phyloP scores from a whole-genome alignment of 140 eudicot species.

The Cichorium intybus region DNA sequence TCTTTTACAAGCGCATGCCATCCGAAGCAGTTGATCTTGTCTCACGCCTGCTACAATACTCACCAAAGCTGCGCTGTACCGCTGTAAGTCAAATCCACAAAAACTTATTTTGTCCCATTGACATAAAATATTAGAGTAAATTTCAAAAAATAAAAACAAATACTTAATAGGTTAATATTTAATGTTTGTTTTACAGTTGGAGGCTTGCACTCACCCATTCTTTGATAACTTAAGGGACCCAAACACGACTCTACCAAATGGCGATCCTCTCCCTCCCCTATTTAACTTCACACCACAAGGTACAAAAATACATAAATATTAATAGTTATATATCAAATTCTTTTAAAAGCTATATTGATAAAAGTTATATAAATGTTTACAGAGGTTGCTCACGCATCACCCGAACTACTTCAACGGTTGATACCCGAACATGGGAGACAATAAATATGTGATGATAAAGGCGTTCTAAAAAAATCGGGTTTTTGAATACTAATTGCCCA shows the following conservation, averaged over 20 bases:
- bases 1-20: constrained; percentile 84
- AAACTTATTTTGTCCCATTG: too few relatives aligned
- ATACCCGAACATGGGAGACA: constrained; percentile 62
- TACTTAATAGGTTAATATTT: background rate
- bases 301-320: too few relatives aligned
- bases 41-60: constrained; percentile 89
- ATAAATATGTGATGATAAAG: constrained; percentile 23
- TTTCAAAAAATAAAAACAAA: background rate
- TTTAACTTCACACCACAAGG: constrained; percentile 94
- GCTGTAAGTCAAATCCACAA: constrained; percentile 59
- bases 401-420: constrained; percentile 82
- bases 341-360: background rate
- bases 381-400: constrained; percentile 76
- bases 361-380: constrained; percentile 10
- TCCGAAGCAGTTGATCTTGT: constrained; percentile 91
- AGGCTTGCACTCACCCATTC: constrained; percentile 97
- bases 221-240: constrained; percentile 85
- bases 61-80: constrained; percentile 77
- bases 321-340: too few relatives aligned
- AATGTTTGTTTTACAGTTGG: constrained; percentile 59
- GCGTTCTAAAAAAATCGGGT: constrained; percentile 33
- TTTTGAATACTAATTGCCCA: constrained; percentile 32
- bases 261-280: constrained; percentile 82
- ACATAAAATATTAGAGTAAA: too few relatives aligned
- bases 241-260: constrained; percentile 75